A percentile compares a stretch with the other conserved stretches of the same genome.
Conservation (phyloP, 2,329 filamentous ascomycete species). For the Zopfia rhizophila region DNA sequence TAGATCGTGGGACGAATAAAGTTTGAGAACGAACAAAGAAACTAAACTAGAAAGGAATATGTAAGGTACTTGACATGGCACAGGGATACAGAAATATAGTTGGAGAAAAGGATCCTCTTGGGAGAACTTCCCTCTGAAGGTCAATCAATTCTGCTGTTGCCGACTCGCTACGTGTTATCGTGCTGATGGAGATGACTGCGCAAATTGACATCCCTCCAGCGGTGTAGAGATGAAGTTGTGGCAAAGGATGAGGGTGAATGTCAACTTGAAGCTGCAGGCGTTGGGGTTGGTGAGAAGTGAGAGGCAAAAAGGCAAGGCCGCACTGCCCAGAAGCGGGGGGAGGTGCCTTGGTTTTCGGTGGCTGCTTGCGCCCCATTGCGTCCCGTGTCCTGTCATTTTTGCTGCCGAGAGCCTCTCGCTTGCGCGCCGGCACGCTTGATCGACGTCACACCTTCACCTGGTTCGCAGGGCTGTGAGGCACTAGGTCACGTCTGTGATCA, state of each 20-base stretch:
- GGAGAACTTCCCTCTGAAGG: not conserved
- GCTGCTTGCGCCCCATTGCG: constrained; percentile 14
- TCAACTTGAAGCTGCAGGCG: constrained; percentile 5
- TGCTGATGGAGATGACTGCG: not conserved
- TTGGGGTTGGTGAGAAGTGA: constrained; percentile 1
- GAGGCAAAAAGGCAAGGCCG: too few relatives aligned
- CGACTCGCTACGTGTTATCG: not conserved
- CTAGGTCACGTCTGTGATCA: constrained; percentile 20
- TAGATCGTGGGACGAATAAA: constrained; percentile 32
- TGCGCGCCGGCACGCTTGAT: constrained; percentile 27
- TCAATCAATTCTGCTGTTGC: not conserved
- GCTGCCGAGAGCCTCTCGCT: constrained; percentile 22
- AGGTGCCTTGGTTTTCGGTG: constrained; percentile 2
- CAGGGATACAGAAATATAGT: constrained; percentile 32
- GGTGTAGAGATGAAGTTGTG: not conserved
- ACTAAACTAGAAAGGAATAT: constrained; percentile 16
- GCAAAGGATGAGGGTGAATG: not conserved
- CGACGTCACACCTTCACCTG: constrained; percentile 30
- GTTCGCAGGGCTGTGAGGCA: constrained; percentile 17
- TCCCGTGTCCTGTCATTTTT: constrained; percentile 21
- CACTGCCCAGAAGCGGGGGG: constrained; percentile 4
- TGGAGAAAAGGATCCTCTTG: not conserved
- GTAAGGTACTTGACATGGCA: constrained; percentile 29
- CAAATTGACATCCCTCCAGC: not conserved
- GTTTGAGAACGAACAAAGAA: constrained; percentile 19